Evolutionary conservation across 2,329 filamentous ascomycete species (phyloP), one percentile per base, ranked within the genome.

Genomic region (Hymenoscyphus repandus): DNA sequence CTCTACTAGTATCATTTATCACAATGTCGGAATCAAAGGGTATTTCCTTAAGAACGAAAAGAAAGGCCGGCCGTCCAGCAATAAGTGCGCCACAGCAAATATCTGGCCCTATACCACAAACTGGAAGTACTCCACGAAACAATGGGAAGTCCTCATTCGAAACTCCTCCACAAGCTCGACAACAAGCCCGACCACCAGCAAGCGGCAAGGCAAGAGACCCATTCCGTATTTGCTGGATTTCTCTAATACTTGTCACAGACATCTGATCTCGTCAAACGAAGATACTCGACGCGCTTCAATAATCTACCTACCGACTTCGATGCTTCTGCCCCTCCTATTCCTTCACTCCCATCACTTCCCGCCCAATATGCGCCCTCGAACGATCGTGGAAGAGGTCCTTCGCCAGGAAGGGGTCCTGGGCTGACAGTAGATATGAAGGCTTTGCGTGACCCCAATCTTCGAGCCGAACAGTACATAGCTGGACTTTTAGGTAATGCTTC

Each of bases 271-370:
- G 91, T 99, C 52, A 97, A 97, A 73, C 81, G 90, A 61, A 79
- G 93, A 61, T 99, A 97, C 70, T 97, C 93, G 36, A 91, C 91
- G 38, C 85, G 92, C 54, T 95, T 96, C 69, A 92, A 90, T 62
- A 83, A 88, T 58, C 69, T 85, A 1, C 86, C 87, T 1, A 73
- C 81, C 53, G 83, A 88, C 62, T 87, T 83, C 65, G 80, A 85
- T 61, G 74, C 78, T 59, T 82, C 79, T 50, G 81, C 80, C 17
- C 80, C 69, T n/a, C 80, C 90, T 15, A 80, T 88, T 2, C 80
- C 90, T 11, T 82, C 86, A 2, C 76, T 96, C 57, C 92, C 93
- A 1, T 69, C 78, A 11, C 64, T 88, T 48, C 83, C 85, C 57
- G 69, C 76, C 77, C 53, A 77, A 75, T 44, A 57, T 60, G 45